Evolutionary conservation across 306 rosid genomes (phyloP).

Genomic region (Mucuna pruriens): DNA sequence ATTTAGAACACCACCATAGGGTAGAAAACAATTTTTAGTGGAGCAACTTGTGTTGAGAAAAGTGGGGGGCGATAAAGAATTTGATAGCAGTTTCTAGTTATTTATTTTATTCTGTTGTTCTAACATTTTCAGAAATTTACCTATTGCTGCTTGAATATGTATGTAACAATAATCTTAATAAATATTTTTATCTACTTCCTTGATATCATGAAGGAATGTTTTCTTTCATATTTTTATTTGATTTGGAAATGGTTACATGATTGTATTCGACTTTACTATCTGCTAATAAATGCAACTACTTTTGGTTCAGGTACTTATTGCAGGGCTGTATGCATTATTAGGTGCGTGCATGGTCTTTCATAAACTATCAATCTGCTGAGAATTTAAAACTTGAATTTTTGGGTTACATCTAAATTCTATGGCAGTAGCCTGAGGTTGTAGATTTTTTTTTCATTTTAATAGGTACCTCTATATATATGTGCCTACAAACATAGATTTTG

Average conservation of each 20-base stretch:
- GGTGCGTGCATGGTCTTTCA: conserved; percentile 57
- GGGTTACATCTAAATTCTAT: not conserved
- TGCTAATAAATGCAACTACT: conserved; percentile 38
- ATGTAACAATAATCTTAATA: conserved; percentile 3
- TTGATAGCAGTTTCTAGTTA: conserved; percentile 10
- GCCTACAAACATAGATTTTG: not conserved
- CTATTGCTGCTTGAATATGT: conserved; percentile 8
- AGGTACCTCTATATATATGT: conserved; percentile 12
- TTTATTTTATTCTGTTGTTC: conserved; percentile 17
- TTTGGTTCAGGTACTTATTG: conserved; percentile 72
- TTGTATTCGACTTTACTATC: conserved; percentile 31
- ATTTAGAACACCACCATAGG: not conserved
- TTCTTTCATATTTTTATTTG: conserved; percentile 25
- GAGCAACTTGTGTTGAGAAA: not conserved
- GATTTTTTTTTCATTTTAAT: not conserved
- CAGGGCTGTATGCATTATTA: conserved; percentile 63
- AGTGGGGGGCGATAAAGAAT: not conserved
- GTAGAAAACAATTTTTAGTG: conserved; percentile 33
- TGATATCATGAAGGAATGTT: not conserved
- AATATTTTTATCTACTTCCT: conserved; percentile 26
- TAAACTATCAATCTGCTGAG: conserved; percentile 7
- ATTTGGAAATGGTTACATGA: conserved; percentile 23
- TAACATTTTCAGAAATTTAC: conserved; percentile 16
- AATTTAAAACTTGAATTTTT: not conserved
- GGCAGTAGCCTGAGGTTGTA: not conserved